Conservation (phyloP, 1,139 yeast genomes). For the Geotrichum candidum region DNA sequence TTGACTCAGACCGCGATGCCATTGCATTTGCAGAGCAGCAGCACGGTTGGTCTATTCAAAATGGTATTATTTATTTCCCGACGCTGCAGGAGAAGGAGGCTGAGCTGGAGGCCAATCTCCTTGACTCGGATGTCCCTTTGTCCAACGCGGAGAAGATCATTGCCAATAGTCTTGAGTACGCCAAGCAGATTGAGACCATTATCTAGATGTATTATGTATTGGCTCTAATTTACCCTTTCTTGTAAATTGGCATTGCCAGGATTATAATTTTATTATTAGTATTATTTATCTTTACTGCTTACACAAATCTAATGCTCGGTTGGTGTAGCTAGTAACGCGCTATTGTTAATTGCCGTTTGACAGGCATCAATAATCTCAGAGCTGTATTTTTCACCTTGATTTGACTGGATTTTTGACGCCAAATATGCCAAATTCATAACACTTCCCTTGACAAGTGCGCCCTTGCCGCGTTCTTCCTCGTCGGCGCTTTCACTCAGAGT, state of each 20-base stretch:
- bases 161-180: slow-evolving; percentile 66
- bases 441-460: not conserved
- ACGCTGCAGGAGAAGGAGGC: slow-evolving; percentile 24
- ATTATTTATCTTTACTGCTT: not conserved
- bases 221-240: not conserved
- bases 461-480: not conserved
- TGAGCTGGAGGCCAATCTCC: slow-evolving; percentile 21
- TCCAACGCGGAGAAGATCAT: slow-evolving; percentile 42
- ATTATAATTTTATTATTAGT: not conserved
- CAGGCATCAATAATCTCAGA: slow-evolving; percentile 1
- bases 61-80: slow-evolving; percentile 57
- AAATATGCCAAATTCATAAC: not conserved
- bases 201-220: slow-evolving; percentile 39
- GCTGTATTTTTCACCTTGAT: not conserved
- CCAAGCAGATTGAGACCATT: slow-evolving; percentile 82
- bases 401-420: not conserved
- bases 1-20: slow-evolving; percentile 62
- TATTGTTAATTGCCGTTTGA: slow-evolving; percentile 13
- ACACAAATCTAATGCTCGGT: not conserved
- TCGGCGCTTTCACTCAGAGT: not conserved
- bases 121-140: slow-evolving; percentile 28
- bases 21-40: slow-evolving; percentile 51
- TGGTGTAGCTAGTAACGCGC: not conserved
- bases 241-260: not conserved
- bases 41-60: slow-evolving; percentile 52